Percentiles rank a stretch among this genome's conserved stretches.
Conservation (phyloP, 257 asterid genomes). For the Cinchona pubescens region DNA sequence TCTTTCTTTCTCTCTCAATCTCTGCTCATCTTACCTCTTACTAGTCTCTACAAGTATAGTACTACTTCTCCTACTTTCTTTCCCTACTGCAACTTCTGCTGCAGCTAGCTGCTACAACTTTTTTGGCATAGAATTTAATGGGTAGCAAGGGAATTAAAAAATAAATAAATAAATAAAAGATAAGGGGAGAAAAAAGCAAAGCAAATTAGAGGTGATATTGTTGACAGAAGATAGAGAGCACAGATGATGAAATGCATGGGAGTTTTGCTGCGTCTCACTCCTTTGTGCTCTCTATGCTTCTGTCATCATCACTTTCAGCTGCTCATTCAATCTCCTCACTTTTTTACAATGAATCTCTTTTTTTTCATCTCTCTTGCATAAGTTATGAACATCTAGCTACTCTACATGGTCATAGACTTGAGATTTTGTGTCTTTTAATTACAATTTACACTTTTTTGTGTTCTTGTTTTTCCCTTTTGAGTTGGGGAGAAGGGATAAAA, state of each 20-base stretch:
- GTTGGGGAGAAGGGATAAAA: neutral
- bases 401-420: neutral
- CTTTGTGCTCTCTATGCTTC: slow-evolving; percentile 77
- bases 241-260: slow-evolving; percentile 42
- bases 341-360: neutral
- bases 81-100: neutral
- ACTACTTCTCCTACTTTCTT: neutral
- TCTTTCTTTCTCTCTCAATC: neutral
- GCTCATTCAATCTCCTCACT: neutral
- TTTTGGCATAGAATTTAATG: neutral
- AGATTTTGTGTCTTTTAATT: neutral
- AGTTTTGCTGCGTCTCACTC: slow-evolving; percentile 43
- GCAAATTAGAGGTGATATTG: slow-evolving; percentile 29
- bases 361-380: neutral
- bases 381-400: neutral
- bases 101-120: neutral
- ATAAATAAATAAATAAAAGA: too few relatives aligned
- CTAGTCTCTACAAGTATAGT: neutral
- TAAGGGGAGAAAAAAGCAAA: slow-evolving; percentile 5
- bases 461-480: neutral
- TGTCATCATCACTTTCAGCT: slow-evolving; percentile 51
- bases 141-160: neutral
- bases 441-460: neutral
- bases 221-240: slow-evolving; percentile 63
- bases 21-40: slow-evolving; percentile 6